Evolutionary conservation across 2,329 filamentous ascomycete species (phyloP).

Genomic region (Cladorrhinum sp.): DNA sequence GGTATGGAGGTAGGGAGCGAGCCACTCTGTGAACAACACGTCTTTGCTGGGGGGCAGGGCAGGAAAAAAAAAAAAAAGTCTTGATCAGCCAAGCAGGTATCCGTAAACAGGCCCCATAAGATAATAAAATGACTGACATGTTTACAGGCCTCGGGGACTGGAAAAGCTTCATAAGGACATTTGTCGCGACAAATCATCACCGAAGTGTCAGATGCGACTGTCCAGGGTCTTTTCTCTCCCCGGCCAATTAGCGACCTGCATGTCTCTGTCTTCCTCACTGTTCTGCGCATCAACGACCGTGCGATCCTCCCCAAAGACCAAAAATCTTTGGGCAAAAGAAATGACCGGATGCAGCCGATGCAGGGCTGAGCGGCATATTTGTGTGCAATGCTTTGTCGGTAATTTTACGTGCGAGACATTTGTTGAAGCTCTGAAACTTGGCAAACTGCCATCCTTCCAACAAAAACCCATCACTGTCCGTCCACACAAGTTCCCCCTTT

Average conservation of each 20-base stretch:
- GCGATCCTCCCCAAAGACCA: not conserved
- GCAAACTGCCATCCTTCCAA: not conserved
- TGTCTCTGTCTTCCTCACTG: constrained; percentile 1
- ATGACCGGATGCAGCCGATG: not conserved
- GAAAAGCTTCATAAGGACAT: not conserved
- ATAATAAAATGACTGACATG: not conserved
- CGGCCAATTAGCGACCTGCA: constrained; percentile 5
- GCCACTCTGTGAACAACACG: not conserved
- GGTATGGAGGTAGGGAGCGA: not conserved
- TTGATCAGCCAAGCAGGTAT: not conserved
- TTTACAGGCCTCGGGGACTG: not conserved
- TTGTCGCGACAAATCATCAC: not conserved
- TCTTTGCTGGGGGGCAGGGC: not conserved
- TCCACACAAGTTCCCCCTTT: not conserved
- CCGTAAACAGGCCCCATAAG: not conserved
- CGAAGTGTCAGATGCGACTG: not conserved
- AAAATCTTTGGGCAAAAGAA: not conserved
- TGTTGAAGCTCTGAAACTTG: not conserved
- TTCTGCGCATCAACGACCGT: not conserved
- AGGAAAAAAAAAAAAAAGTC: not conserved
- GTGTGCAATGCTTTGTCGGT: not conserved
- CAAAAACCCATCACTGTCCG: too few species aligned
- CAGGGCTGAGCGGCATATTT: not conserved
- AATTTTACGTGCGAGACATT: not conserved
- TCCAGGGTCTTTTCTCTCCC: not conserved